Base-by-base conservation (phyloP, 345 rosid genomes). In the Gossypium herbaceum region DNA sequence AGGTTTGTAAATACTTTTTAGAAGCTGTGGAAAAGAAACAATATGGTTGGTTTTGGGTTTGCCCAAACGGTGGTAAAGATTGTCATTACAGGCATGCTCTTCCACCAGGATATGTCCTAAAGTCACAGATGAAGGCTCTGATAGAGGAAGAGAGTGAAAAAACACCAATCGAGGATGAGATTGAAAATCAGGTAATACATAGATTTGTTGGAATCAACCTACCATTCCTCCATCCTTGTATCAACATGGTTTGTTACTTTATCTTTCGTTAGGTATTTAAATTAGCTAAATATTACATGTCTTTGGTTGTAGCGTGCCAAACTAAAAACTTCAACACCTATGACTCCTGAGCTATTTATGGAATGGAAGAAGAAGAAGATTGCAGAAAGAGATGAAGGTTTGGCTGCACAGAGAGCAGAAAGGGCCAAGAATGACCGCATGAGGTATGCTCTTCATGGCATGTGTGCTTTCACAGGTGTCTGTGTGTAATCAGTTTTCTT, bases 21-120 rank as follows among this genome's bases (percentile, higher is more conserved):
- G 91, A 89, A 25, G 93, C 90, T 39, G 93, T 89, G 76, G 93
- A 89, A 81, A 89, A 86, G 90, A 89, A 88, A 80, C 90, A 86
- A 64, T 88, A 88, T 83, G 94, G 94, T 8, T 90, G 92, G 92
- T 90, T 88, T 78, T 90, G 94, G 94, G 89, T 73, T 44, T 90
- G 94, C 78, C 90, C 90, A 29, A 90, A 90, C 74, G 89, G 92
- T 61, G 88, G 87, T 45, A 84, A 86, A 78, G 84, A 88, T 24
- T 88, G 92, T 80, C 94, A 88, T 76, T 88, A 88, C 73, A 85
- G 92, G 66, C 94, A 90, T 83, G 87, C 90, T 72, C 90, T 90
- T 88, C 94, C 94, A 5, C 86, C 89, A 44, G 94, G 94, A 50
- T 89, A 89, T 71, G 71, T 89, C 69, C 72, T 86, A 62, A 88